Evolutionary conservation across 1,139 yeast species (phyloP), one percentile per base, ranked within the genome.

Genomic region (Tardiomyces depauwii): DNA sequence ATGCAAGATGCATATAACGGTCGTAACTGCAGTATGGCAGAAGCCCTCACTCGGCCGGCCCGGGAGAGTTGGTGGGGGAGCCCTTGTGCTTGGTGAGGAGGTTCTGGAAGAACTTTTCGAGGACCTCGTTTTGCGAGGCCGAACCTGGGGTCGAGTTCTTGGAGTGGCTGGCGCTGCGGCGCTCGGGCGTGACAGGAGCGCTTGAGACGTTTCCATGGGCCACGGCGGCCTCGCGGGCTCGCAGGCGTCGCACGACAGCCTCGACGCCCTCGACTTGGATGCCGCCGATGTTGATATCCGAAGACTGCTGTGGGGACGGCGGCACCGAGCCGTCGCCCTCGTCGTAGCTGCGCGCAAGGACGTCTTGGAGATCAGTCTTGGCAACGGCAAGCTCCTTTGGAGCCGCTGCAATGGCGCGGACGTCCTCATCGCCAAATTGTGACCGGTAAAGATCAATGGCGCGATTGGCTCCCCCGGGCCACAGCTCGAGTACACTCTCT

Each of bases 251-350:
- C 27, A 58, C 46, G 18, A 59, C 59, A 18, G 58, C 60, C 16
- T 60, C 63, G 11, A 56, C 53, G 9, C 55, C 51, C 32, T 58
- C 62, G 10, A 60, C 53, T 40, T 59, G 60, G 36, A 61, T 61
- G 3, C 63, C 63, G n/a, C 62, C 61, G 32, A 61, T 49, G 30
- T 55, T 58, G 43, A 46, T 46, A 30, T 52, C 56, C 10, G 41
- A 41, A 1, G 42, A 43, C 30, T 30, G 28, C 19, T 16, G 19
- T 19, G 21, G 19, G n/a, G 19, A n/a, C 18, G 39, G n/a, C 13
- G 39, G 11, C 7, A 19, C 18, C 2, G 39, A 9, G 10, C 19
- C 14, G 21, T 36, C 19, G 21, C n/a, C 19, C 19, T n/a, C 39
- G 19, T 36, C 19, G 19, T 9, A 16, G 6, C 12, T 19, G 4